Base-by-base conservation (phyloP, 2,329 filamentous ascomycete species). In the Eutypa lata region DNA sequence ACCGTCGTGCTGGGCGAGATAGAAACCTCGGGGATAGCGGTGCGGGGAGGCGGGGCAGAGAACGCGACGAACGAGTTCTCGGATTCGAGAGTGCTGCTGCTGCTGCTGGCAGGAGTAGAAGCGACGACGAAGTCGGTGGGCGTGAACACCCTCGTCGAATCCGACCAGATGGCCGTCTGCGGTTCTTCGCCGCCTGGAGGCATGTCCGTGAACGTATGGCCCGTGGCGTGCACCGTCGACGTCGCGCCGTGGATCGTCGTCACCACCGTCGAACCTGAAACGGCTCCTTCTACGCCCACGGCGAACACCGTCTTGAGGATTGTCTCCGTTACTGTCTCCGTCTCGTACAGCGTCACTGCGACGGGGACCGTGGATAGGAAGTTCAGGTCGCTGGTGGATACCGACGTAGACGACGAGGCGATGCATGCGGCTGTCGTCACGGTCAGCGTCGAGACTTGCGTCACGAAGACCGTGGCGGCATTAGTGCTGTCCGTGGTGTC, bases 1-100 rank as follows among this genome's bases (percentile, higher is more conserved):
- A 7, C 24, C 24, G 52, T 56, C 3, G 43, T 52, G 47, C 26
- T 42, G 7, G 19, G 40, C 24, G 47, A 48, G 38, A 50, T 54
- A 6, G 52, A 52, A 24, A 38, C 35, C 6, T 14, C n/a, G 35
- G 43, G 43, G 43, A 45, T 45, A n/a, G 24, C 24, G 43, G 43
- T 11, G 43, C n/a, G 8, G 7, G 19, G n/a, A n/a, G 35, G 13
- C 35, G 35, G 13, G 35, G 35, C n/a, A 6, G 26, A 31, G 26
- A 31, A 10, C 26, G 26, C 26, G 10, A 10, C 26, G 26, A 10
- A 31, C 26, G 26, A 31, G 6, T 14, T 14, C 6, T 7, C 38
- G 38, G 38, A 6, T 5, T 5, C 10, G 26, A 10, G 10, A 31
- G 26, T 10, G 10, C 6, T 31, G 26, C 26, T 31, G 10, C 5